Percentiles rank a stretch among this genome's conserved stretches.
Conservation (phyloP, 768 basidiomycete genomes). For the Cantharellus anzutake region DNA sequence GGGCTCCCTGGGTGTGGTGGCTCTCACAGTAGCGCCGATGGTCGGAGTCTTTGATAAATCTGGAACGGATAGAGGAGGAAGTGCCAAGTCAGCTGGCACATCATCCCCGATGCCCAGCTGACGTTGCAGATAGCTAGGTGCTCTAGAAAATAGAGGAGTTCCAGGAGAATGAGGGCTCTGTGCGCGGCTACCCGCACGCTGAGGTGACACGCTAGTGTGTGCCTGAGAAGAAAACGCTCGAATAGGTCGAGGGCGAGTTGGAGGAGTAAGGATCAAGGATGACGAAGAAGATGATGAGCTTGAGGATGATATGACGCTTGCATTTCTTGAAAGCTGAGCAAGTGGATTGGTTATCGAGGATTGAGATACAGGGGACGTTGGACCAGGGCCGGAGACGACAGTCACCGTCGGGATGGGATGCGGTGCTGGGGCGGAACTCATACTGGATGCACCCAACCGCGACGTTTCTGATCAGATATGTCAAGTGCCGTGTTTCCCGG, state of each 20-base stretch:
- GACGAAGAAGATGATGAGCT: constrained; percentile 21
- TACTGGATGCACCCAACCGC: too few species aligned
- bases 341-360: constrained; percentile 15
- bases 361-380: neutral
- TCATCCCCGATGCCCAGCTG: neutral
- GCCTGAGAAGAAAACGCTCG: constrained; percentile 9
- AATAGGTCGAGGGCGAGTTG: constrained; percentile 3
- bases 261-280: neutral
- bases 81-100: neutral
- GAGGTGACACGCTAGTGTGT: neutral
- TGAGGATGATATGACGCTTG: constrained; percentile 49
- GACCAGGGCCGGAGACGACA: too few species aligned
- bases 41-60: neutral
- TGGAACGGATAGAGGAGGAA: neutral
- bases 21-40: neutral
- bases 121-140: neutral
- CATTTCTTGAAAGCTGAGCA: constrained; percentile 53
- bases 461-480: too few species aligned
- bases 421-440: too few species aligned
- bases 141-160: constrained; percentile 1
- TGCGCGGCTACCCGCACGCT: neutral
- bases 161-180: constrained; percentile 5
- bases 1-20: constrained; percentile 2
- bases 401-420: too few species aligned
- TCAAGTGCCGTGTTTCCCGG: too few species aligned